Evolutionary conservation across 345 rosid species (phyloP).

Genomic region (Erucastrum elatum): DNA sequence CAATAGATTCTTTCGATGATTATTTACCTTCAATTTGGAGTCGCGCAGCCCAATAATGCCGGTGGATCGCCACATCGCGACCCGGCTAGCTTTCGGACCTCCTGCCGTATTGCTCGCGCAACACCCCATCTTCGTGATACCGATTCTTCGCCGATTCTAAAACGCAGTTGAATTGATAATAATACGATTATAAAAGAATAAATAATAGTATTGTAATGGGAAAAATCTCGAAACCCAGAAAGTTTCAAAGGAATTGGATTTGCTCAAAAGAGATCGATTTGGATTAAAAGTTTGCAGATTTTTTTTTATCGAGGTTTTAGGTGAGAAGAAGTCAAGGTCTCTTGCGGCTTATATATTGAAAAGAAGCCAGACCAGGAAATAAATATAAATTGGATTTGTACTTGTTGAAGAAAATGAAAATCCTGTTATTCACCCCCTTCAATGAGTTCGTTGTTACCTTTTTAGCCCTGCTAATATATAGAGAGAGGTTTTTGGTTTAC

Average conservation of each 20-base stretch:
- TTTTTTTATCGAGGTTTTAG: conserved; percentile 26
- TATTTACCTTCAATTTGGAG: conserved; percentile 75
- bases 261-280: not conserved
- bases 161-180: not conserved
- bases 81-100: conserved; percentile 66
- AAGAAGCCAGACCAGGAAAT: not conserved
- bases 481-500: not conserved
- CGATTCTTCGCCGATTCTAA: conserved; percentile 5
- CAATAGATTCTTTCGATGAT: not conserved
- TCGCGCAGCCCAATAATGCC: conserved; percentile 94
- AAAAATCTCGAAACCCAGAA: conserved; percentile 23
- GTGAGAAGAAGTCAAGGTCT: conserved; percentile 34
- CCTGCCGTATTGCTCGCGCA: conserved; percentile 68
- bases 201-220: not conserved
- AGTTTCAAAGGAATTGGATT: conserved; percentile 26
- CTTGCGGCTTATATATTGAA: conserved; percentile 16
- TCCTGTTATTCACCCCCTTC: not conserved
- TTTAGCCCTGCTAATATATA: not conserved
- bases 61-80: conserved; percentile 89
- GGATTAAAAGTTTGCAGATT: not conserved
- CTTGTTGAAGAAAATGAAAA: not conserved
- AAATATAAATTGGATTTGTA: not conserved
- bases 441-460: not conserved
- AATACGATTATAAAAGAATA: not conserved
- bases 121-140: conserved; percentile 65